phyloP scores from a whole-genome alignment of 208 protist species.

The Crithidia fasciculata region DNA sequence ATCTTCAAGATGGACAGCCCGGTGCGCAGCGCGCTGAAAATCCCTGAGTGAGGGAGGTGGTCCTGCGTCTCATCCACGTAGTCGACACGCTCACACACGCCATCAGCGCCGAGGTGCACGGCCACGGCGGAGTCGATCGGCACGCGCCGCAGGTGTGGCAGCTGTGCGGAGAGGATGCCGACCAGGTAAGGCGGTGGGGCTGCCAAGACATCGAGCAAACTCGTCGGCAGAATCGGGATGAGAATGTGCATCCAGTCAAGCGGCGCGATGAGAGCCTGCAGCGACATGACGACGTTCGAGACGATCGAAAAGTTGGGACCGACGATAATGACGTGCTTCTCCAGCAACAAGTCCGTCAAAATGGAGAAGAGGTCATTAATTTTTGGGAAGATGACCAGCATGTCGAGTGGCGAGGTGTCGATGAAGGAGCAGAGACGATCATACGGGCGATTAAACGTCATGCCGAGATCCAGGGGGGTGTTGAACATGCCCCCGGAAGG shows the following conservation, averaged over 20 bases:
- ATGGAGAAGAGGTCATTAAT: constrained; percentile 71
- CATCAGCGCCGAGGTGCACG: constrained; percentile 58
- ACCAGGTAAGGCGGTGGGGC: constrained; percentile 81
- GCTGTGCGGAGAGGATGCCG: constrained; percentile 74
- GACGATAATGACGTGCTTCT: constrained; percentile 84
- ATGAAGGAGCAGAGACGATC: constrained; percentile 85
- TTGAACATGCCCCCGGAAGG: constrained; percentile 70
- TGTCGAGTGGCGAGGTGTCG: constrained; percentile 69
- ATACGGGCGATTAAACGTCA: constrained; percentile 70
- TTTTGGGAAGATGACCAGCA: constrained; percentile 72
- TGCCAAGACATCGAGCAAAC: constrained; percentile 69
- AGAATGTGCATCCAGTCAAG: constrained; percentile 91
- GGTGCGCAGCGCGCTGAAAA: constrained; percentile 69
- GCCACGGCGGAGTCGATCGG: constrained; percentile 63
- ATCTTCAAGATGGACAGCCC: constrained; percentile 60
- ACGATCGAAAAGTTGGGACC: constrained; percentile 82
- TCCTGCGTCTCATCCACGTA: constrained; percentile 61
- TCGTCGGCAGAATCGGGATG: constrained; percentile 74
- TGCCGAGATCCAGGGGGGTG: constrained; percentile 40
- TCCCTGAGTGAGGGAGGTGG: constrained; percentile 65
- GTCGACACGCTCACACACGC: constrained; percentile 60
- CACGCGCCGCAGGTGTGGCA: constrained; percentile 46
- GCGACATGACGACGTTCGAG: constrained; percentile 79
- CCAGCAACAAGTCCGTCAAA: constrained; percentile 66
- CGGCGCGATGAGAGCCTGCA: constrained; percentile 76